Base-by-base conservation (phyloP, 1,284 basidiomycete genomes). In the Pseudozyma thailandica region DNA sequence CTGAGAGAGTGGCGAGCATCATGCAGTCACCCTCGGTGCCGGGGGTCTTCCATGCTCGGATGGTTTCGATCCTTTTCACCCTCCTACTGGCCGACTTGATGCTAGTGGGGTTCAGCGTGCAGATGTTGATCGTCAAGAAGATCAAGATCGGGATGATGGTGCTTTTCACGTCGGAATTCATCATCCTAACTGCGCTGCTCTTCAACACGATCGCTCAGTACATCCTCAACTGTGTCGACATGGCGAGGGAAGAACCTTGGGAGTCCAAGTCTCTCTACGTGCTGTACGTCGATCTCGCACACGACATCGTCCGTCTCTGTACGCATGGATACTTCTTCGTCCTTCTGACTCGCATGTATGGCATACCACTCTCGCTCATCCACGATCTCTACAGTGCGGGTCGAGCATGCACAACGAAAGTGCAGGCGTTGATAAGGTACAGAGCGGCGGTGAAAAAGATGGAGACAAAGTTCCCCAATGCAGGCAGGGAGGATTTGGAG, bases 1-100 rank as follows among this genome's bases (percentile, higher is more conserved):
- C 90, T 3, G 95, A 98, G 82, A 88, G 96, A 41, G 91, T 98
- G 50, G 96, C 98, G 87, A 94, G 92, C 87, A 97, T 99, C 92
- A 96, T 98, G 80, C 96, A 99, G 85, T 87, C 91, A 54, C 91
- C 93, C 27, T 90, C 92, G 8, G 90, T 95, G 23, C 87, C 91
- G 3, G 81, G 87, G 18, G 83, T 90, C 26, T 97, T 96, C 84
- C 94, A 98, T 83, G 78, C 92, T 43, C 88, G 96, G 41, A 91
- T 96, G 86, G 85, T 88, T 33, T 85, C 87, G 31, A 84, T 94
- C 9, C 90, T 94, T 65, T 73, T 86, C 38, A 85, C 91, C 10
- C 84, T 95, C 20, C 90, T 89, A 87, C 68, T 86, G 13, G 87
- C 89, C 13, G 92, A 95, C 78, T n/a, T 63, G 28, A 75, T 90